A percentile compares a stretch with the other conserved stretches of the same genome.
Conservation (phyloP, 495 filamentous ascomycete genomes). For the Cryomyces minteri region DNA sequence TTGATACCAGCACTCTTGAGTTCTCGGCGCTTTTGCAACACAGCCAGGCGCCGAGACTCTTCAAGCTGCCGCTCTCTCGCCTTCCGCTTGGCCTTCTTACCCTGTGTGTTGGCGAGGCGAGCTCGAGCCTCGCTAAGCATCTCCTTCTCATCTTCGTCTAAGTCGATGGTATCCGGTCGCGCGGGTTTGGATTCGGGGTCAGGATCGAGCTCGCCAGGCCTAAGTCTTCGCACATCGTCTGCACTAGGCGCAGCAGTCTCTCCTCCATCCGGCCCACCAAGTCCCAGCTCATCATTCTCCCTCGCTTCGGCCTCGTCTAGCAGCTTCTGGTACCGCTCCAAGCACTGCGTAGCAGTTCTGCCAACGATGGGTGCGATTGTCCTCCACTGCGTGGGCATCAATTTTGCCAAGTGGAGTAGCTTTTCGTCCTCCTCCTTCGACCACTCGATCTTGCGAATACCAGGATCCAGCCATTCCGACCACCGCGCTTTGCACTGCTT, state of each 20-base stretch:
- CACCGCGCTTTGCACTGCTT: constrained; percentile 99
- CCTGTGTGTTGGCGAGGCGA: constrained; percentile 89
- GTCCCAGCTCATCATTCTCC: constrained; percentile 64
- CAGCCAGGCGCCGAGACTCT: constrained; percentile 74
- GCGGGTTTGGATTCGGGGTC: constrained; percentile 94
- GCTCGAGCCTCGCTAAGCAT: constrained; percentile 97
- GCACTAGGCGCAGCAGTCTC: constrained; percentile 79
- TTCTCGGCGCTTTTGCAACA: constrained; percentile 87
- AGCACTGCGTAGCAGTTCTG: constrained; percentile 85
- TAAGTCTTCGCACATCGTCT: constrained; percentile 76
- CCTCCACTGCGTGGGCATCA: constrained; percentile 99
- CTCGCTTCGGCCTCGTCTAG: constrained; percentile 89
- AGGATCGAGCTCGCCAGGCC: constrained; percentile 85
- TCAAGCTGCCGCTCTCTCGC: constrained; percentile 89
- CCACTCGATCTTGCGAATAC: constrained; percentile 97
- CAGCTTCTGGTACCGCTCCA: constrained; percentile 92
- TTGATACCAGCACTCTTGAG: constrained; percentile 97
- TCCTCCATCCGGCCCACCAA: constrained; percentile 73
- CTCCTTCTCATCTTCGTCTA: constrained; percentile 98
- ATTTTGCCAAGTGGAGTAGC: constrained; percentile 82
- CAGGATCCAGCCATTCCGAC: constrained; percentile 95
- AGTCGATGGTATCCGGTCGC: constrained; percentile 90
- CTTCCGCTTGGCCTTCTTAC: constrained; percentile 98
- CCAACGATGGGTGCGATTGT: constrained; percentile 96
- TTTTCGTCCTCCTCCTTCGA: constrained; percentile 98